These are phyloP conservation scores for Dothistroma pini DNA, from an alignment of 2,329 filamentous ascomycete genomes.

Conservation along the genomic window DNA sequence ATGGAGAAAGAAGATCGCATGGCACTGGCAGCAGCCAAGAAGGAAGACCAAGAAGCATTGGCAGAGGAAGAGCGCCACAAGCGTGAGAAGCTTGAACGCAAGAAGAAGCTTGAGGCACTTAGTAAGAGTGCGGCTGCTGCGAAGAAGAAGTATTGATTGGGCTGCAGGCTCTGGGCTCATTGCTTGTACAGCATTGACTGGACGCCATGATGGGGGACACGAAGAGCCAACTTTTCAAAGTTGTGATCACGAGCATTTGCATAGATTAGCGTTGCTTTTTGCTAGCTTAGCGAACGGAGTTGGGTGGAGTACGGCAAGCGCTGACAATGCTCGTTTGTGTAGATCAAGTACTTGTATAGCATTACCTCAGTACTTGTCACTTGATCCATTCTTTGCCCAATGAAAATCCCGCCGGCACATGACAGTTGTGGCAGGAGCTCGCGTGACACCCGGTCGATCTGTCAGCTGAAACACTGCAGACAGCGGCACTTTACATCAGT, in stretches of 20 bases:
- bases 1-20: constrained; percentile 67
- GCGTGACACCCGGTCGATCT: not conserved
- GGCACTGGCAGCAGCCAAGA: constrained; percentile 59
- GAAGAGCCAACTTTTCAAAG: not conserved
- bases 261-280: not conserved
- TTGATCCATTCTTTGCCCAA: not conserved
- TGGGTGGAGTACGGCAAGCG: not conserved
- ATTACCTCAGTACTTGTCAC: not conserved
- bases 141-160: constrained; percentile 25
- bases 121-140: constrained; percentile 31
- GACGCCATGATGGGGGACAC: not conserved
- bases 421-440: not conserved
- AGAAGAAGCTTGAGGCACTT: constrained; percentile 38
- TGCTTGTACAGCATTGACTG: not conserved
- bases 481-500: not conserved
- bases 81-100: constrained; percentile 57
- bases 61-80: constrained; percentile 60
- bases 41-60: constrained; percentile 65
- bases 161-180: not conserved
- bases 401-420: not conserved
- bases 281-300: not conserved
- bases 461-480: not conserved
- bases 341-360: not conserved
- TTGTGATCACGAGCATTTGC: not conserved
- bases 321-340: not conserved